A percentile compares a stretch with the other conserved stretches of the same genome.
phyloP scores from a whole-genome alignment of 2,329 filamentous ascomycete species.

The Aureobasidium sp. region DNA sequence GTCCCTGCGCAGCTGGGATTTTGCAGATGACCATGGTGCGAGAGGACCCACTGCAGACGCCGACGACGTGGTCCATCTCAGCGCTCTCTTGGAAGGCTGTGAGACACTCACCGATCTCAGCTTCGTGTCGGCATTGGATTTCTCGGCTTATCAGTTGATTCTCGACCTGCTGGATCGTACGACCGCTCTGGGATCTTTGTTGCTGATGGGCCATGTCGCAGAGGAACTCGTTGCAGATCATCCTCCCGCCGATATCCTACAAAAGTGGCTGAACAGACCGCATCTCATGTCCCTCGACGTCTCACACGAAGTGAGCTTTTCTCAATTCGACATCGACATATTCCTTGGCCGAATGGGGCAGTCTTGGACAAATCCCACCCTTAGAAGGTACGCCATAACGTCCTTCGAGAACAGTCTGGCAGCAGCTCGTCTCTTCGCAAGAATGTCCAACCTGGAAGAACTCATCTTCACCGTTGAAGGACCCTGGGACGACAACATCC shows the following conservation, averaged over 20 bases:
- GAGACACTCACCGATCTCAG: neutral
- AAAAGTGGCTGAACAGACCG: neutral
- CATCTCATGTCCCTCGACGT: neutral
- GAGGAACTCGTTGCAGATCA: neutral
- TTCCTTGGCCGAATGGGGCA: neutral
- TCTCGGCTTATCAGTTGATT: too few relatives aligned
- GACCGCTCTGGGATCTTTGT: neutral
- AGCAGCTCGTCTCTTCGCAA: neutral
- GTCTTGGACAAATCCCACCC: neutral
- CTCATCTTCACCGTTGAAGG: neutral
- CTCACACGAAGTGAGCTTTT: neutral
- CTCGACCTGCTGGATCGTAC: neutral
- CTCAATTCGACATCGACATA: neutral
- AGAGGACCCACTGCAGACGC: neutral
- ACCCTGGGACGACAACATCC: neutral
- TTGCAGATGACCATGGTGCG: neutral
- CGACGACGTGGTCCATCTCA: neutral
- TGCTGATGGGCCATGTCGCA: neutral
- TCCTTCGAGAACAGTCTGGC: neutral
- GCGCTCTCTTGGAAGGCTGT: neutral
- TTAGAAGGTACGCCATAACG: neutral
- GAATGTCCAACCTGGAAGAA: neutral
- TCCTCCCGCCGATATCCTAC: neutral
- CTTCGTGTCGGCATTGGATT: neutral
- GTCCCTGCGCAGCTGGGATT: neutral